A percentile compares a stretch with the other conserved stretches of the same genome.
Conservation (phyloP, 2,329 filamentous ascomycete genomes). For the Pleurostoma richardsiae region DNA sequence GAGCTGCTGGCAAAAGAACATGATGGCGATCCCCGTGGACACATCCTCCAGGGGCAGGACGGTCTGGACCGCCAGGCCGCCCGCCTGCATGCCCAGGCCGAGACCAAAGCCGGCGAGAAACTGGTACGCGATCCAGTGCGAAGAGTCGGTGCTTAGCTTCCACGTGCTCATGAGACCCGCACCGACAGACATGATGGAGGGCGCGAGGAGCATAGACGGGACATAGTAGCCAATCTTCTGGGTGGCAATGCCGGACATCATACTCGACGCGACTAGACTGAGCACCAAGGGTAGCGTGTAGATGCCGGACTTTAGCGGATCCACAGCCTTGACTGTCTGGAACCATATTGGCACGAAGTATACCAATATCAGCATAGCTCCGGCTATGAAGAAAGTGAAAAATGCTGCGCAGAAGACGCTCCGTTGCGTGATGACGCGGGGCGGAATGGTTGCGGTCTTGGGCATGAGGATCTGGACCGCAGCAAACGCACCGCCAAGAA, state of each 20-base stretch:
- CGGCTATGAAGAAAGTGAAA: conserved; percentile 41
- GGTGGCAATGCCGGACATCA: conserved; percentile 41
- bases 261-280: conserved; percentile 46
- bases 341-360: conserved; percentile 54
- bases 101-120: conserved; percentile 54
- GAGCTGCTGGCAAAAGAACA: conserved; percentile 54
- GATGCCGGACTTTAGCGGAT: conserved; percentile 49
- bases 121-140: conserved; percentile 56
- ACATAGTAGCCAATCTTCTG: conserved; percentile 56
- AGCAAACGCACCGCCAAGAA: conserved; percentile 40
- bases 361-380: conserved; percentile 47
- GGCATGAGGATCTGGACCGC: conserved; percentile 48
- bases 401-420: conserved; percentile 44
- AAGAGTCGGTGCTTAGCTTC: conserved; percentile 34
- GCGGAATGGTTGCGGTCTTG: conserved; percentile 52
- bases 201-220: conserved; percentile 48
- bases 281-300: conserved; percentile 53
- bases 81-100: conserved; percentile 54
- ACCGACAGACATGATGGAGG: conserved; percentile 44
- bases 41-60: conserved; percentile 47
- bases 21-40: conserved; percentile 48
- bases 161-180: conserved; percentile 56
- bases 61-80: conserved; percentile 51
- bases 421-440: conserved; percentile 47
- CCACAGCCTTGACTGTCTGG: conserved; percentile 49